Conservation (phyloP, 176 grass and related monocot genomes). For the Neostapfia colusana region DNA sequence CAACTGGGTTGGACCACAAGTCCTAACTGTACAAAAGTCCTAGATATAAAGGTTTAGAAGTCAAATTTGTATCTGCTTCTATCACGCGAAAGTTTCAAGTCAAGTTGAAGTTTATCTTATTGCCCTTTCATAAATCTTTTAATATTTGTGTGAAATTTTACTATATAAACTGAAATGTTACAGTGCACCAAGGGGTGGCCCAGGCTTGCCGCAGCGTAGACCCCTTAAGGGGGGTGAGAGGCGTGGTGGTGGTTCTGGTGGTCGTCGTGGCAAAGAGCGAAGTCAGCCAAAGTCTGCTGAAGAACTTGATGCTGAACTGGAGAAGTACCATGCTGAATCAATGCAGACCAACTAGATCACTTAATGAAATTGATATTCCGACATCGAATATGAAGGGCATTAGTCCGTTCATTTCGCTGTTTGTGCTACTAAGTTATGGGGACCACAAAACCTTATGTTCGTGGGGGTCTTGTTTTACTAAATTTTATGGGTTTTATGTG, state of each 20-base stretch:
- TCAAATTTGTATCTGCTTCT: neutral
- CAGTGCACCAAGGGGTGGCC: constrained; percentile 53
- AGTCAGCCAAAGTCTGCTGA: constrained; percentile 61
- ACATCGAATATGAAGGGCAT: constrained; percentile 40
- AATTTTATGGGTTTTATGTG: constrained; percentile 51
- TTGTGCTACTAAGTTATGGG: constrained; percentile 54
- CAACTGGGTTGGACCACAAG: too few species aligned
- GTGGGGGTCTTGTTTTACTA: constrained; percentile 58
- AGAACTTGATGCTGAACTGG: constrained; percentile 98
- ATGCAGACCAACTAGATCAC: constrained; percentile 86
- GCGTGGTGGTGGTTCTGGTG: constrained; percentile 51
- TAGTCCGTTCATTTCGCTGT: constrained; percentile 41
- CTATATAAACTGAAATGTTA: constrained; percentile 17
- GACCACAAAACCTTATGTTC: constrained; percentile 51
- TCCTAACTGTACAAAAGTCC: too few species aligned
- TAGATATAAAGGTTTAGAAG: neutral
- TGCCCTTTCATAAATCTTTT: neutral
- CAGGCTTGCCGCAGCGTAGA: constrained; percentile 42
- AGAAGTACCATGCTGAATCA: constrained; percentile 81
- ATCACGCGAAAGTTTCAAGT: neutral
- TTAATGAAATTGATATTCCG: constrained; percentile 35
- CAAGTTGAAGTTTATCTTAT: neutral
- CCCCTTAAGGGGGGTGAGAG: constrained; percentile 48
- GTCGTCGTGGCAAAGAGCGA: constrained; percentile 62
- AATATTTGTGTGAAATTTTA: neutral